Conservation (phyloP, 148 eudicot species). For the Polygonum aviculare region DNA sequence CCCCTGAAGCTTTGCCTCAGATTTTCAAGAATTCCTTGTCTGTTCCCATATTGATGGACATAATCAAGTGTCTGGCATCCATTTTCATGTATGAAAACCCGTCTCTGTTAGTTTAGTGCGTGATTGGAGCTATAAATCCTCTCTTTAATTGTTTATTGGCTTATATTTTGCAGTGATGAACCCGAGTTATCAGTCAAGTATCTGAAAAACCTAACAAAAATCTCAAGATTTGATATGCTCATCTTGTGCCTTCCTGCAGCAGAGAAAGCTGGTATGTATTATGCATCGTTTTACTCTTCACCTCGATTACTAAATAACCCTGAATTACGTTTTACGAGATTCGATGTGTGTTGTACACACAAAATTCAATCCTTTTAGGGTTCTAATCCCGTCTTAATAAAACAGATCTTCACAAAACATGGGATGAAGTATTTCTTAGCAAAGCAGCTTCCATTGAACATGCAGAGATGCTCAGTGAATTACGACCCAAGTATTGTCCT, state of each 20-base stretch:
- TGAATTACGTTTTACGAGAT: too few relatives aligned
- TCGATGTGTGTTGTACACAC: too few relatives aligned
- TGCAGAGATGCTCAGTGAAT: slow-evolving; percentile 36
- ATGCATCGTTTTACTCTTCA: background rate
- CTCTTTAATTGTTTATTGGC: background rate
- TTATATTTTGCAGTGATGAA: slow-evolving; percentile 49
- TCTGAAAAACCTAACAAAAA: slow-evolving; percentile 52
- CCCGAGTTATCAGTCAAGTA: slow-evolving; percentile 57
- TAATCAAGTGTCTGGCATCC: slow-evolving; percentile 59
- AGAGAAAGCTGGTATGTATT: slow-evolving; percentile 66
- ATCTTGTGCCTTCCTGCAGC: slow-evolving; percentile 76
- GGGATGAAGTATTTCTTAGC: slow-evolving; percentile 68
- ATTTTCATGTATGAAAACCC: slow-evolving; percentile 46
- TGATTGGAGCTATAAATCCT: background rate
- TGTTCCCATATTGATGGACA: slow-evolving; percentile 65
- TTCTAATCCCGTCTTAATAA: background rate
- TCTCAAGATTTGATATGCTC: slow-evolving; percentile 78
- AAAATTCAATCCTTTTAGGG: too few relatives aligned
- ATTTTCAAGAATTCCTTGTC: slow-evolving; percentile 83
- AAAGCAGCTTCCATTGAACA: slow-evolving; percentile 50
- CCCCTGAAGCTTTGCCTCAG: slow-evolving; percentile 59
- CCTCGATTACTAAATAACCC: background rate
- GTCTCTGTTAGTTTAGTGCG: background rate
- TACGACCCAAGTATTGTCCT: slow-evolving; percentile 46
- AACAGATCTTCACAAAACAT: slow-evolving; percentile 53